Percentiles rank a stretch among this genome's conserved stretches.
Evolutionary conservation across 805 yeast genomes (phyloP).

Genomic region (Spathaspora arborariae): DNA sequence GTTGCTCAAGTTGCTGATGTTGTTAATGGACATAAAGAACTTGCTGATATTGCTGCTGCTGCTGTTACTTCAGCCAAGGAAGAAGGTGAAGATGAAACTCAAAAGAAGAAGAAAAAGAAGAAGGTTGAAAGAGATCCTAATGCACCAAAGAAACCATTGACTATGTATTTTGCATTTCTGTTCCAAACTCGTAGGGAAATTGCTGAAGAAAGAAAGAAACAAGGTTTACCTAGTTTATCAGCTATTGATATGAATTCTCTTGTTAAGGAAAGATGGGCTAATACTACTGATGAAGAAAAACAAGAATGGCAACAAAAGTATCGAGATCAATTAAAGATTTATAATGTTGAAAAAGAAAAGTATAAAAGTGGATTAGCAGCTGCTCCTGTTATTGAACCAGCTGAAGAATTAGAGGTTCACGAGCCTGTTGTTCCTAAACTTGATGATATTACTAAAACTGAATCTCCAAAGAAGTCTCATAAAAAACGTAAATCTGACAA

Average conservation of each 20-base stretch:
- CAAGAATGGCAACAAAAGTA: conserved; percentile 63
- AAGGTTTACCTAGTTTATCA: conserved; percentile 57
- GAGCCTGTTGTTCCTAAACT: no score
- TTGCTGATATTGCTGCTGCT: conserved; percentile 10
- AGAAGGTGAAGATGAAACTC: conserved; percentile 4
- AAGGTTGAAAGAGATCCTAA: conserved; percentile 69
- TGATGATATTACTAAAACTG: conserved; percentile 2
- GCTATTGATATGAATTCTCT: conserved; percentile 77
- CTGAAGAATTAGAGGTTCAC: no score
- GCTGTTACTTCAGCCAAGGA: conserved; percentile 38
- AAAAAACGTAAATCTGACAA: conserved; percentile 25
- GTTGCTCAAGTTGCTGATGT: conserved; percentile 32
- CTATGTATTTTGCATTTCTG: conserved; percentile 77
- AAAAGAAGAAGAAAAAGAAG: conserved; percentile 43
- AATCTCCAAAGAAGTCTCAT: conserved; percentile 41
- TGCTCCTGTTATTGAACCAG: conserved; percentile 1
- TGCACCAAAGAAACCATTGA: conserved; percentile 93
- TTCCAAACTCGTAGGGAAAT: conserved; percentile 69
- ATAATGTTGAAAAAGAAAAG: conserved; percentile 30
- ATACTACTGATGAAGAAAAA: conserved; percentile 64
- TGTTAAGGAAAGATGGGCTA: conserved; percentile 78
- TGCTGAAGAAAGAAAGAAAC: conserved; percentile 59
- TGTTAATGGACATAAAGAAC: conserved; percentile 8
- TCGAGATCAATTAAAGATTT: conserved; percentile 41
- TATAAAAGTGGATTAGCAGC: conserved; percentile 20